Evolutionary conservation across 1,284 basidiomycete genomes (phyloP).

Genomic region (Ustilago esculenta): DNA sequence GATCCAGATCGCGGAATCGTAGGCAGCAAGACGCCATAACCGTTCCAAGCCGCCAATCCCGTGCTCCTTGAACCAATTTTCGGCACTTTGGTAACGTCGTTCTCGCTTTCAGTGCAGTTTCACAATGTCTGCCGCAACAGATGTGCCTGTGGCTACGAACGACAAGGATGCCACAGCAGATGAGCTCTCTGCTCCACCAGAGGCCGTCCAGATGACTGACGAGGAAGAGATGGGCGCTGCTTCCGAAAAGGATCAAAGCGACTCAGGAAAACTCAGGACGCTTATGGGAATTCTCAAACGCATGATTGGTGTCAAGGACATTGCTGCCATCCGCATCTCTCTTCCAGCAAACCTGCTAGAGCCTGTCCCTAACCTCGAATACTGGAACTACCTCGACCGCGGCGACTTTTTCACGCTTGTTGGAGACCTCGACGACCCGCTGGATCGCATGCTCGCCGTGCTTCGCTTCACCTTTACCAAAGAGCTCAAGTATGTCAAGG

Average conservation of each 20-base stretch:
- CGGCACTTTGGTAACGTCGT: not conserved
- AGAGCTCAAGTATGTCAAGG: constrained; percentile 88
- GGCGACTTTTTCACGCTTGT: constrained; percentile 86
- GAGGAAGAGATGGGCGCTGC: constrained; percentile 59
- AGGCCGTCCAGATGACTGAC: constrained; percentile 58
- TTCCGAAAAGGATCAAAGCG: constrained; percentile 54
- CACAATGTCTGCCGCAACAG: constrained; percentile 28
- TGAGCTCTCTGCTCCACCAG: constrained; percentile 51
- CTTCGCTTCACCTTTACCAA: constrained; percentile 87
- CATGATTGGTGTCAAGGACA: constrained; percentile 65
- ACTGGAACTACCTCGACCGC: constrained; percentile 83
- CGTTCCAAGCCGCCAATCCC: too few species aligned
- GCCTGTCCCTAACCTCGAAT: constrained; percentile 64
- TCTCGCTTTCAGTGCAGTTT: not conserved
- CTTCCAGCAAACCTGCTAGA: constrained; percentile 65
- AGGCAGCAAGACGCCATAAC: too few species aligned
- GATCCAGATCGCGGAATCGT: too few species aligned
- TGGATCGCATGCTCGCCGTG: constrained; percentile 90
- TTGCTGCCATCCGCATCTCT: constrained; percentile 63
- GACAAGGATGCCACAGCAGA: constrained; percentile 52
- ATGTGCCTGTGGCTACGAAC: constrained; percentile 18
- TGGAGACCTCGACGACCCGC: constrained; percentile 86
- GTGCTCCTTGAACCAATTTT: too few species aligned
- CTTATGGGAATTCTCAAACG: constrained; percentile 62
- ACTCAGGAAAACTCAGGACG: constrained; percentile 62